Evolutionary conservation across 257 asterid genomes (phyloP).

Genomic region (Gardenia jasminoides): DNA sequence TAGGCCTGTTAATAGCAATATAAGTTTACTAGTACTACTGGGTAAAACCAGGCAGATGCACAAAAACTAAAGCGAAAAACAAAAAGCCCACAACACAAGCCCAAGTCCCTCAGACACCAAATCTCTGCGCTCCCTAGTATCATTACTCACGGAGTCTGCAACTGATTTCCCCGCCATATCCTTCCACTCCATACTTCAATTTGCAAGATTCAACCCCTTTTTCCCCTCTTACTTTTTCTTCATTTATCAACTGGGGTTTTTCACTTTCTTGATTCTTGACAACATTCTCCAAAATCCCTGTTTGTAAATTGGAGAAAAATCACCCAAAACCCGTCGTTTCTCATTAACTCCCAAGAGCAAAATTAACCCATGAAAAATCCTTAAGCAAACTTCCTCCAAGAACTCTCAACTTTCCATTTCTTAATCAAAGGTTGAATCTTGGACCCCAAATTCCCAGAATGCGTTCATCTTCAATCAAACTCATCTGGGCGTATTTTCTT

Average conservation of each 20-base stretch:
- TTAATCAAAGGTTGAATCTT: neutral
- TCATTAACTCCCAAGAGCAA: neutral
- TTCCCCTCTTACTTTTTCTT: neutral
- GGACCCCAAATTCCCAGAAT: slow-evolving; percentile 10
- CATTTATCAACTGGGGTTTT: neutral
- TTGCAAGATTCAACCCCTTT: neutral
- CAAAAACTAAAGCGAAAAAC: neutral
- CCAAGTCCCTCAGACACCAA: neutral
- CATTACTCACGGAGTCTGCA: neutral
- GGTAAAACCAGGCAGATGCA: neutral
- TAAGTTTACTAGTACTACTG: no score
- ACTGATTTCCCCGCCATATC: slow-evolving; percentile 11
- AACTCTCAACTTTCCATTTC: neutral
- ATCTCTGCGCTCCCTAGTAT: neutral
- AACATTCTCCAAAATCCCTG: neutral
- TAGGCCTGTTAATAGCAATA: no score
- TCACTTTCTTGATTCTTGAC: neutral
- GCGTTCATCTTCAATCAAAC: slow-evolving; percentile 21
- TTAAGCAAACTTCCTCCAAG: neutral
- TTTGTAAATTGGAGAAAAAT: neutral
- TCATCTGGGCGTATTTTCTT: slow-evolving; percentile 19
- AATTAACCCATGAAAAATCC: neutral
- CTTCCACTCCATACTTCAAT: neutral
- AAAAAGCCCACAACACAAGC: neutral
- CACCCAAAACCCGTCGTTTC: neutral